phyloP scores from a whole-genome alignment of 139 green algal genomes.

The Chlamydomonas urium region DNA sequence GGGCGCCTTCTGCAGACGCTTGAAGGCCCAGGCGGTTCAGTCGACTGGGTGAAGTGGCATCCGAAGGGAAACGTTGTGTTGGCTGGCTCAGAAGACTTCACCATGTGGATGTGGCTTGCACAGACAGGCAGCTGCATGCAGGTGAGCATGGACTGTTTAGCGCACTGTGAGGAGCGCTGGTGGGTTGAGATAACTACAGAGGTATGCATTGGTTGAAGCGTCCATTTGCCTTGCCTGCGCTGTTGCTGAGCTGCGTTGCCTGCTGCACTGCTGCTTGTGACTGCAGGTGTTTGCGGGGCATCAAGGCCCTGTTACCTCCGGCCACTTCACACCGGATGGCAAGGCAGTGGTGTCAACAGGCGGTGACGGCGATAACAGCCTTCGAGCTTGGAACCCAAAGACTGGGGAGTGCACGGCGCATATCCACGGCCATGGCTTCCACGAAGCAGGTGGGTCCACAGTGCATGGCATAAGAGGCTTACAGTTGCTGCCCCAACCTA shows the following conservation, averaged over 20 bases:
- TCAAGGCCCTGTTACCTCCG: constrained; percentile 68
- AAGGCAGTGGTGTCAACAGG: constrained; percentile 76
- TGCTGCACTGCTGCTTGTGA: neutral
- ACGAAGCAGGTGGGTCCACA: constrained; percentile 14
- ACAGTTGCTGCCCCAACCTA: too few species aligned
- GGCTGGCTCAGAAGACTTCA: constrained; percentile 87
- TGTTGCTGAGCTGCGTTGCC: too few species aligned
- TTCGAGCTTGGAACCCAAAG: constrained; percentile 82
- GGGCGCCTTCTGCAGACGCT: constrained; percentile 56
- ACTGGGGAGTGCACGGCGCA: constrained; percentile 64
- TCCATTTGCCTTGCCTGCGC: too few species aligned
- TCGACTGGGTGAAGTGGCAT: constrained; percentile 94
- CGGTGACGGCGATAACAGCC: constrained; percentile 67
- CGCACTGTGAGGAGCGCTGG: too few species aligned
- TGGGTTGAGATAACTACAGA: too few species aligned
- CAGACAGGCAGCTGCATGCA: constrained; percentile 74
- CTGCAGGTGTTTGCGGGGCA: constrained; percentile 29
- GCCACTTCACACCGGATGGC: constrained; percentile 81
- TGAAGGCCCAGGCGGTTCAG: constrained; percentile 72
- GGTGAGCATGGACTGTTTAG: too few species aligned
- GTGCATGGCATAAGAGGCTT: too few species aligned
- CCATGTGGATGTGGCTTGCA: constrained; percentile 14
- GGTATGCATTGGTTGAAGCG: too few species aligned
- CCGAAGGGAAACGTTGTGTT: constrained; percentile 84
- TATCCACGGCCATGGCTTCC: constrained; percentile 18